Percentiles rank a stretch among this genome's conserved stretches.
phyloP scores from a whole-genome alignment of 345 rosid genomes.

The Bretschneidera sinensis region DNA sequence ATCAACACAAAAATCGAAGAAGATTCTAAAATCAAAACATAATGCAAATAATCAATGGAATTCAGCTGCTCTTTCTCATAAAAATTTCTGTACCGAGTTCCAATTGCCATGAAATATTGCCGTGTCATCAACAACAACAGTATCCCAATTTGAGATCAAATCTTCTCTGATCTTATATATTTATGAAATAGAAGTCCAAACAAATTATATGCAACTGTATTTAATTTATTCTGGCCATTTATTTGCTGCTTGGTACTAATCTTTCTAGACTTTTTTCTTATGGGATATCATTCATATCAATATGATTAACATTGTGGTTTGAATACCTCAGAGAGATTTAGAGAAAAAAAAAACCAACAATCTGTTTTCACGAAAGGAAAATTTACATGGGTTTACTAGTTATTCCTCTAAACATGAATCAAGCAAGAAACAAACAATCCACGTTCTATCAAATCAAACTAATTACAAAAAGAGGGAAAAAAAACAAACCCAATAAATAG shows the following conservation, averaged over 20 bases:
- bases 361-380: background rate
- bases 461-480: background rate
- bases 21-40: background rate
- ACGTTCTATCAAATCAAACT: background rate
- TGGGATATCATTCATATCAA: too few relatives aligned
- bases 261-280: too few relatives aligned
- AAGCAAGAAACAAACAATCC: background rate
- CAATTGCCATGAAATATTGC: background rate
- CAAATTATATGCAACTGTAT: too few relatives aligned
- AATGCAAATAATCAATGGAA: too few relatives aligned
- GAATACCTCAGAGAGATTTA: background rate
- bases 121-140: too few relatives aligned
- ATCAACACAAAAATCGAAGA: conserved; percentile 3
- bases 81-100: background rate
- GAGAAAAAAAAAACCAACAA: background rate
- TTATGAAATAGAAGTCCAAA: too few relatives aligned
- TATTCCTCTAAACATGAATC: background rate
- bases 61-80: conserved; percentile 1
- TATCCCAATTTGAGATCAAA: too few relatives aligned
- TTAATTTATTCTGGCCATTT: too few relatives aligned
- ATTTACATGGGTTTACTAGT: background rate
- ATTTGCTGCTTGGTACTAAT: too few relatives aligned
- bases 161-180: too few relatives aligned
- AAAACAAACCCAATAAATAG: background rate
- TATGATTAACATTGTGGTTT: too few relatives aligned